Evolutionary conservation across 805 yeast genomes (phyloP), one percentile per base, ranked within the genome.

Genomic region (Cyberlindnera galapagoensis): DNA sequence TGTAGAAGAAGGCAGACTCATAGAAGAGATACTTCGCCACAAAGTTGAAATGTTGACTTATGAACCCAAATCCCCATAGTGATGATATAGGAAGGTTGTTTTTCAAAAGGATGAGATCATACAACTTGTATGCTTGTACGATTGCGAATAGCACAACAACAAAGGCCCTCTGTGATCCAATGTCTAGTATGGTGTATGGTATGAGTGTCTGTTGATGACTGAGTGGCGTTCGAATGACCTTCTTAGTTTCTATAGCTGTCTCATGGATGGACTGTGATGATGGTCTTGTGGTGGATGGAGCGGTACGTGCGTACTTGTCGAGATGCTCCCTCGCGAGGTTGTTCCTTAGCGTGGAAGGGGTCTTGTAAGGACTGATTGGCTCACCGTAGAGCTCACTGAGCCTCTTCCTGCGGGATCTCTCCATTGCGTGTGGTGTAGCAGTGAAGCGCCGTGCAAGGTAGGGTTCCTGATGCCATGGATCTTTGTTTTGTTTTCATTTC

Each of bases 41-140:
- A 51, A 82, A 84, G 13, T 68, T 64, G 57, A 73, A 63, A 50
- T 72, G 65, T 39, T 76, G 66, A 48, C 63, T 56, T 31, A 66
- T 49, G 49, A 67, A 59, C 5, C 58, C 56, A 1, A 61, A 34
- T 6, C 59, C 57, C 1, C 60, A 35, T 1, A 59, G 37, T 10
- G 62, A 52, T 1, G 60, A 42, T 31, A 44, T 49, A 11, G 52
- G 56, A 22, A 43, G 35, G 12, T 65, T 69, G 17, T 71, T 65
- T 45, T 77, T 76, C 36, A 83, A 57, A 15, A 75, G 53, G 21
- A 78, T 58, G 25, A 83, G 56, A 51, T 85, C 94, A 45, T 81
- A 83, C 1, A 84, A 35, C 52, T 92, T 90, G 73, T 82, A 82
- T n/a, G 84, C 73, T 56, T 88, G 97, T n/a, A 90, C 65, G 21